Percentiles rank a stretch among this genome's conserved stretches.
Evolutionary conservation across 306 rosid genomes (phyloP).

Genomic region (Begonia peltatifolia): DNA sequence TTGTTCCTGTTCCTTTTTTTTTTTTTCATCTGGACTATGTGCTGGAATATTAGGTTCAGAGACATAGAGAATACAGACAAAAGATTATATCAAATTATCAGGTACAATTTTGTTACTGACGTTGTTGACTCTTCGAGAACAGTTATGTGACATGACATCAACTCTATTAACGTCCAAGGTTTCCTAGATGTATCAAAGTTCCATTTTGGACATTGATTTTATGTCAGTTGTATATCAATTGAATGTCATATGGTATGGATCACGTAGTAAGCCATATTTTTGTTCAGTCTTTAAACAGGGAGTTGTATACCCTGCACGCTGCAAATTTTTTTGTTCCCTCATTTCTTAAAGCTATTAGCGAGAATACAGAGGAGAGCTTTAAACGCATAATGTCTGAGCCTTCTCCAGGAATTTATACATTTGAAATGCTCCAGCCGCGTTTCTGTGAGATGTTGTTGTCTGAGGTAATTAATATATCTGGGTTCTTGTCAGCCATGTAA

Average conservation of each 20-base stretch:
- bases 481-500: conserved; percentile 3
- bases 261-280: neutral
- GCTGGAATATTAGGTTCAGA: conserved; percentile 47
- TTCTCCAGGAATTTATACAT: conserved; percentile 50
- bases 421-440: conserved; percentile 75
- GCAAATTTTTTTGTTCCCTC: conserved; percentile 63
- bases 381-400: conserved; percentile 50
- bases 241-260: too few relatives aligned
- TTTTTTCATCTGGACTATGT: neutral
- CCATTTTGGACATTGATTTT: too few relatives aligned
- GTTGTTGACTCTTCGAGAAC: neutral
- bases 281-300: conserved; percentile 58
- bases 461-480: conserved; percentile 63
- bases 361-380: conserved; percentile 57
- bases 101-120: conserved; percentile 24
- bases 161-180: neutral
- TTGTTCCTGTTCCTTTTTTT: neutral
- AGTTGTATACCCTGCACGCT: conserved; percentile 54
- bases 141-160: neutral
- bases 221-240: too few relatives aligned
- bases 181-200: too few relatives aligned
- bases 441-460: conserved; percentile 65
- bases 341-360: conserved; percentile 70
- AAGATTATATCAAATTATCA: conserved; percentile 48
- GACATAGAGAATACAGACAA: conserved; percentile 67